Evolutionary conservation across 2,329 filamentous ascomycete genomes (phyloP).

Genomic region (Corniculantispora saksenae): DNA sequence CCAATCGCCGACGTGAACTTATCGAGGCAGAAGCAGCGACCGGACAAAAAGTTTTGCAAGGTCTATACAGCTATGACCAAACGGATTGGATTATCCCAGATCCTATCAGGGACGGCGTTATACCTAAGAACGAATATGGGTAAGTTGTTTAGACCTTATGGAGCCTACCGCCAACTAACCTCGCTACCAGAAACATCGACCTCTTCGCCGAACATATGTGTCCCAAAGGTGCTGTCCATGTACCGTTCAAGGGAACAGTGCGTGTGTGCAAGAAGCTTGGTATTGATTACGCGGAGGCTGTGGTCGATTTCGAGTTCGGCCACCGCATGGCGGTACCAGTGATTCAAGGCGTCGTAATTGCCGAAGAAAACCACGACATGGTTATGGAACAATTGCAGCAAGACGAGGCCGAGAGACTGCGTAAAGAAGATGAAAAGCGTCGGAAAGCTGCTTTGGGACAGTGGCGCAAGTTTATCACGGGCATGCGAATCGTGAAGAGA

Average conservation of each 20-base stretch:
- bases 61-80: constrained; percentile 79
- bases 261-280: constrained; percentile 80
- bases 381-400: constrained; percentile 78
- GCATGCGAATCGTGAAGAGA: constrained; percentile 77
- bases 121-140: constrained; percentile 92
- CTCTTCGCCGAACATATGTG: constrained; percentile 94
- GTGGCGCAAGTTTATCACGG: constrained; percentile 88
- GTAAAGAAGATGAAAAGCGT: constrained; percentile 82
- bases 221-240: constrained; percentile 77
- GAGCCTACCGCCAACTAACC: constrained; percentile 24
- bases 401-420: constrained; percentile 71
- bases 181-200: constrained; percentile 71
- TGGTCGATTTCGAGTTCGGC: constrained; percentile 95
- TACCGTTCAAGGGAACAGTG: constrained; percentile 75
- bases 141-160: constrained; percentile 26
- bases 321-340: constrained; percentile 92
- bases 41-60: constrained; percentile 83
- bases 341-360: constrained; percentile 86
- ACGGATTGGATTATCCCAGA: constrained; percentile 95
- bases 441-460: constrained; percentile 70
- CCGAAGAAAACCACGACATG: constrained; percentile 72
- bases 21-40: constrained; percentile 79
- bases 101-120: constrained; percentile 79
- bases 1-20: constrained; percentile 83
- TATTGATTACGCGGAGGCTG: constrained; percentile 90